Evolutionary conservation across 306 rosid species (phyloP).

Genomic region (Cyamopsis tetragonoloba): DNA sequence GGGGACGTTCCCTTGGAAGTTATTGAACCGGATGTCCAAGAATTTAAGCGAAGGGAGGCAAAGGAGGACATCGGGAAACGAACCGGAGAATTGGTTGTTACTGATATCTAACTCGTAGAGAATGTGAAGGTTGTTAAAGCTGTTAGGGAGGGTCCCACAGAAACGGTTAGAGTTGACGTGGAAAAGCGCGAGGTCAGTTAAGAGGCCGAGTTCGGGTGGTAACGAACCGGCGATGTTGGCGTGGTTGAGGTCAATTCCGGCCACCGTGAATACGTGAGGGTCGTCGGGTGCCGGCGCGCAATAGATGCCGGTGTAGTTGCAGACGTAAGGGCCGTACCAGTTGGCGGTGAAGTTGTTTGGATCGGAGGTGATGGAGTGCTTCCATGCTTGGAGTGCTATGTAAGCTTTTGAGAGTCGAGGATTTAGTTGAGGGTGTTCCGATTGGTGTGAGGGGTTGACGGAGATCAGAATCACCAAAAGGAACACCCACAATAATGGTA

Average conservation of each 20-base stretch:
- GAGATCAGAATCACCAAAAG: constrained; percentile 23
- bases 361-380: constrained; percentile 61
- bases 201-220: constrained; percentile 70
- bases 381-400: constrained; percentile 83
- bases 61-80: constrained; percentile 53
- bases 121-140: constrained; percentile 35
- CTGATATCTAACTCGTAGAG: constrained; percentile 75
- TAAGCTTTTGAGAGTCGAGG: constrained; percentile 72
- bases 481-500: not conserved
- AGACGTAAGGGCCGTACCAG: constrained; percentile 73
- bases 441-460: constrained; percentile 52
- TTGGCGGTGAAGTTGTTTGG: constrained; percentile 57
- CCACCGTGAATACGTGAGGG: constrained; percentile 57
- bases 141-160: constrained; percentile 55
- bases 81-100: constrained; percentile 67
- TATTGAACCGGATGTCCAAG: constrained; percentile 71
- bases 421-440: constrained; percentile 22
- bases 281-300: constrained; percentile 75
- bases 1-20: constrained; percentile 55
- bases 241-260: constrained; percentile 86
- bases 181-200: constrained; percentile 64
- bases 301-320: constrained; percentile 80
- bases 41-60: constrained; percentile 42
- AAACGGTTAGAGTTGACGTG: constrained; percentile 82
- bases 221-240: constrained; percentile 57